Evolutionary conservation across 2,329 filamentous ascomycete genomes (phyloP).

Genomic region (Neophaeococcomyces aloes): DNA sequence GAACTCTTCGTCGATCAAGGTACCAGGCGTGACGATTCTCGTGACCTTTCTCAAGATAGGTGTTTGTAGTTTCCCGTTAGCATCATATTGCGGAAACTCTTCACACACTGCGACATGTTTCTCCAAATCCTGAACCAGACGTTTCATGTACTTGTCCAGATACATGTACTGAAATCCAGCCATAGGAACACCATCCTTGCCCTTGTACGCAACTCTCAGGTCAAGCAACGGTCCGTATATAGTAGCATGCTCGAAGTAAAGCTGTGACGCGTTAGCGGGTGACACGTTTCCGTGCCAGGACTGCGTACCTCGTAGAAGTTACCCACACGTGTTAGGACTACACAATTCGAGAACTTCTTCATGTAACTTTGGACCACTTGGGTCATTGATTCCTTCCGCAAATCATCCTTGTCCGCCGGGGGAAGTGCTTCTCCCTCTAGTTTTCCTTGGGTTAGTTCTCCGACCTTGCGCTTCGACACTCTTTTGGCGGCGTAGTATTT

Average conservation of each 20-base stretch:
- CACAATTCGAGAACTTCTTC: slow-evolving; percentile 79
- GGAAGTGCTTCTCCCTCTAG: slow-evolving; percentile 36
- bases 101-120: slow-evolving; percentile 90
- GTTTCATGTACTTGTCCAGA: slow-evolving; percentile 83
- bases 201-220: slow-evolving; percentile 72
- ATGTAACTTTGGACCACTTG: slow-evolving; percentile 83
- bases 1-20: slow-evolving; percentile 93
- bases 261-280: slow-evolving; percentile 26
- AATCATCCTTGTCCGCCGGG: slow-evolving; percentile 35
- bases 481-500: slow-evolving; percentile 12
- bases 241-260: slow-evolving; percentile 94
- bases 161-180: slow-evolving; percentile 91
- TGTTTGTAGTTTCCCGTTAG: slow-evolving; percentile 60
- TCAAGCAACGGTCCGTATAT: slow-evolving; percentile 77
- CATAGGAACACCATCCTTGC: slow-evolving; percentile 64
- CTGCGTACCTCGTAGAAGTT: slow-evolving; percentile 72
- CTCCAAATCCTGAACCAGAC: slow-evolving; percentile 80
- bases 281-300: not conserved
- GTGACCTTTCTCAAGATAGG: slow-evolving; percentile 71
- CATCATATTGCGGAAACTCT: slow-evolving; percentile 56
- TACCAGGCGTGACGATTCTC: slow-evolving; percentile 85
- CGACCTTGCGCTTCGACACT: slow-evolving; percentile 26
- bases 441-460: slow-evolving; percentile 47
- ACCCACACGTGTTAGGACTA: slow-evolving; percentile 82
- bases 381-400: slow-evolving; percentile 66